Conservation (phyloP, 2,329 filamentous ascomycete genomes). For the Colletotrichum camelliae region DNA sequence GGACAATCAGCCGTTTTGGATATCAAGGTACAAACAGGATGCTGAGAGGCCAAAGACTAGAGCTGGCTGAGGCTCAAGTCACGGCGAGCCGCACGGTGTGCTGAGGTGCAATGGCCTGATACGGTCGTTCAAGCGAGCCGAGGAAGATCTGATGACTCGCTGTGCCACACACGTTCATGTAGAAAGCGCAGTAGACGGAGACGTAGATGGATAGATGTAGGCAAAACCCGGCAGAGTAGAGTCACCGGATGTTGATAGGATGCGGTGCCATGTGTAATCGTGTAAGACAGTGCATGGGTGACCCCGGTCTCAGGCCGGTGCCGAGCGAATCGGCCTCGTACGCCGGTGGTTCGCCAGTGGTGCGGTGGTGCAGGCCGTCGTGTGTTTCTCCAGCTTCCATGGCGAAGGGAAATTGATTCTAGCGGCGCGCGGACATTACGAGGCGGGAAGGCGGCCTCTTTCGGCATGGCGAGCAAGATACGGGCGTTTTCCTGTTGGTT, state of each 20-base stretch:
- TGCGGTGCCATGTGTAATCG: neutral
- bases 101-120: neutral
- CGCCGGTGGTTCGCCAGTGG: neutral
- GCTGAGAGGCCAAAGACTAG: conserved; percentile 29
- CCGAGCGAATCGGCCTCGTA: neutral
- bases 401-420: neutral
- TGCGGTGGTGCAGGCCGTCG: neutral
- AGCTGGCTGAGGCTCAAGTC: neutral
- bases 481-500: neutral
- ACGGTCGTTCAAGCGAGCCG: neutral
- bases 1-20: conserved; percentile 61
- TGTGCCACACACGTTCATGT: neutral
- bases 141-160: neutral
- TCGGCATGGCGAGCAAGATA: neutral
- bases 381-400: neutral
- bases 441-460: neutral
- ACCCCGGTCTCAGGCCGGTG: neutral
- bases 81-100: neutral
- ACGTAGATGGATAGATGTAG: neutral
- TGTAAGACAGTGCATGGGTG: neutral
- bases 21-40: conserved; percentile 53
- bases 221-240: neutral
- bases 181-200: neutral
- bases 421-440: neutral
- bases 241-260: neutral